Base-by-base conservation (phyloP, 2,329 filamentous ascomycete species). In the Talaromyces sp. region DNA sequence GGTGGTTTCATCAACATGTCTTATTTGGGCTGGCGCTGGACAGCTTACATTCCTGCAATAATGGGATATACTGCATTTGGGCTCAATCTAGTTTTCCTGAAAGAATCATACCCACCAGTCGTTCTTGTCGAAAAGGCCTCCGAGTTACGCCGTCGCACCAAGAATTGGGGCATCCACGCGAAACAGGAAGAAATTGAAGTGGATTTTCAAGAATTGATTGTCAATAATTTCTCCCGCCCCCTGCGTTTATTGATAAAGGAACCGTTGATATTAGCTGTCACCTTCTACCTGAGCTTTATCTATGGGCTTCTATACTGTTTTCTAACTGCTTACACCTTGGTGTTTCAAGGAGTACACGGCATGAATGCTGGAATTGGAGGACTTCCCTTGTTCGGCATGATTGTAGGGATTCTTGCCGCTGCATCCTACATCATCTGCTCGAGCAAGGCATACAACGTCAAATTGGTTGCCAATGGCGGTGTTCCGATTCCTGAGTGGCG, bases 141-240 rank as follows among this genome's bases (percentile, higher is more conserved):
- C 1, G 74, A 79, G 43, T 67, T 85, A 1, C 75, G 83, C 24
- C 74, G 79, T 11, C 64, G 77, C 19, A 84, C 82, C 0, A 74
- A 75, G 58, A 84, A 84, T 59, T 83, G 80, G 81, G 83, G 82
- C 1, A 85, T 86, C 46, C 82, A 85, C 61, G 83, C 83, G 1
- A 81, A 81, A 63, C 75, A 77, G 64, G 81, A 82, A 63, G 79
- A 83, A 68, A 78, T 83, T 35, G 81, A 83, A 65, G 72, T 83
- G n/a, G 78, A 82, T 57, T 75, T 82, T 61, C 69, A 69, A 1
- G 78, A 82, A 55, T 64, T 83, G 5, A 65, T 82, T 7, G 72
- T 76, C 2, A 79, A 78, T 58, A 82, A 82, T 66, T 78, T 83
- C 62, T 75, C 71, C 57, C 73, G 81, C 1, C 75, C 75, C 6